Conservation (phyloP, 2,329 filamentous ascomycete genomes). For the Dissoconium aciculare region DNA sequence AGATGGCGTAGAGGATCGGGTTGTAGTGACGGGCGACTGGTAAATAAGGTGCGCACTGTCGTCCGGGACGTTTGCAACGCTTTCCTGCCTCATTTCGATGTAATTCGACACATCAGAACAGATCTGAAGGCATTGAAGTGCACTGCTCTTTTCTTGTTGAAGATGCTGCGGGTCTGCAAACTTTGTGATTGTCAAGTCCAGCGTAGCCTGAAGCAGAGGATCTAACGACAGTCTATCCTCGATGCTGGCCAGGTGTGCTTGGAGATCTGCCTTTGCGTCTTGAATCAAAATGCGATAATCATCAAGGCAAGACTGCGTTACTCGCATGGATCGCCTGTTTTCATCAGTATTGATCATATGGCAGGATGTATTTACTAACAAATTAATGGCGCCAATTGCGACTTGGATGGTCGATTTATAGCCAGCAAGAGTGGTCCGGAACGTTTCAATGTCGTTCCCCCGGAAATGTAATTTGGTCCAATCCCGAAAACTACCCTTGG, state of each 20-base stretch:
- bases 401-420: slow-evolving; percentile 1
- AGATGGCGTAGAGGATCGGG: background rate
- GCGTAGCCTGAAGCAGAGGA: background rate
- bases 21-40: background rate
- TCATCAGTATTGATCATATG: background rate
- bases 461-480: slow-evolving; percentile 1
- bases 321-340: background rate
- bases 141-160: slow-evolving; percentile 1
- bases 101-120: background rate
- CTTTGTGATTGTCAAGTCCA: background rate
- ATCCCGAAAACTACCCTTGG: background rate
- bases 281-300: background rate
- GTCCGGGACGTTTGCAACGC: slow-evolving; percentile 1
- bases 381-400: slow-evolving; percentile 1
- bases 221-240: background rate
- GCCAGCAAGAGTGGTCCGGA: background rate
- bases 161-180: background rate
- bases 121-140: background rate
- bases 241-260: background rate
- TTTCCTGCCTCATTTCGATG: background rate
- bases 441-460: background rate
- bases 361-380: background rate
- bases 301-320: background rate
- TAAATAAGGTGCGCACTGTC: background rate
- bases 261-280: slow-evolving; percentile 1